These are phyloP conservation scores for Aspergillus glaucus DNA, from an alignment of 2,329 filamentous ascomycete species.

Conservation along the genomic window DNA sequence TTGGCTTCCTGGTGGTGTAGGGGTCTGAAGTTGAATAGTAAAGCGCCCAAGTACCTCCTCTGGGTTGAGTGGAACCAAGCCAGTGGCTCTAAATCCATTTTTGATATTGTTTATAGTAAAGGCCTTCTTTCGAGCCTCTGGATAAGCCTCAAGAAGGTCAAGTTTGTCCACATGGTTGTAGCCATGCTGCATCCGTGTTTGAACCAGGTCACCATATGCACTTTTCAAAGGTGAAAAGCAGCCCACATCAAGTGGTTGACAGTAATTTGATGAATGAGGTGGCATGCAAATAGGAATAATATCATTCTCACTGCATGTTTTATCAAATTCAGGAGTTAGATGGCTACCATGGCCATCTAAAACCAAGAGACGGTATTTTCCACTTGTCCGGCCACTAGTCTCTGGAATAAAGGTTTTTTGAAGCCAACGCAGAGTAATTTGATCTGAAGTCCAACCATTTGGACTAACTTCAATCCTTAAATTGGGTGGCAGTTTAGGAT, in stretches of 20 bases:
- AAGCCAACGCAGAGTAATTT: slow-evolving; percentile 29
- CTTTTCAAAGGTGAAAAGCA: slow-evolving; percentile 21
- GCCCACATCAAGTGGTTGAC: slow-evolving; percentile 36
- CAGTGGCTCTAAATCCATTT: slow-evolving; percentile 1
- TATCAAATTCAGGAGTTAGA: slow-evolving; percentile 27
- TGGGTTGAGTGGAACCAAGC: not conserved
- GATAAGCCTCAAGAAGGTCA: slow-evolving; percentile 4
- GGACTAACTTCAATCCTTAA: slow-evolving; percentile 6
- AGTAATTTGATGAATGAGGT: slow-evolving; percentile 30
- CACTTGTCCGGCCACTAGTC: slow-evolving; percentile 11
- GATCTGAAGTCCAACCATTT: slow-evolving; percentile 32
- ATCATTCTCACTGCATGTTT: slow-evolving; percentile 29
- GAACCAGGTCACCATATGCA: slow-evolving; percentile 25
- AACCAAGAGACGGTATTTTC: not conserved
- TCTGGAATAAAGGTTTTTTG: slow-evolving; percentile 29
- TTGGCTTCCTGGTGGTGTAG: not conserved
- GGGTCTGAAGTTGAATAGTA: not conserved
- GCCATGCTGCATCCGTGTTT: slow-evolving; percentile 12
- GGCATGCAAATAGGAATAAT: slow-evolving; percentile 35
- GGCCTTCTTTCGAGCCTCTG: not conserved
- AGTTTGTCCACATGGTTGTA: slow-evolving; percentile 22
- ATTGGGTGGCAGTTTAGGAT: slow-evolving; percentile 1
- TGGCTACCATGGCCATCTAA: not conserved
- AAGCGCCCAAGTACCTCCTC: not conserved
- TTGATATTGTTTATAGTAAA: slow-evolving; percentile 4